Evolutionary conservation across 371 early-diverging fungal species (phyloP).

Genomic region (Mucor indicus): DNA sequence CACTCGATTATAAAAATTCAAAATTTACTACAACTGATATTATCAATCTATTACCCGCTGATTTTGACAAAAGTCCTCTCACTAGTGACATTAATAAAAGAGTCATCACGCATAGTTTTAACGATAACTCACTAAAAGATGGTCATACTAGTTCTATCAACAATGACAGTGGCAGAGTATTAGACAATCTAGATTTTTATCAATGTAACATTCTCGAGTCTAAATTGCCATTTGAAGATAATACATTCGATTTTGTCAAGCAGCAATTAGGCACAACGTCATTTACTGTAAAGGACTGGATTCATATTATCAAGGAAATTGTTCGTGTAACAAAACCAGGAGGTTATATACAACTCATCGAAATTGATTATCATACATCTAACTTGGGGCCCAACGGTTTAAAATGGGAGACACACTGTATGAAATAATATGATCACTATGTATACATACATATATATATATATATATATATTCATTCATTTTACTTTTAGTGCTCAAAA

Average conservation of each 20-base stretch:
- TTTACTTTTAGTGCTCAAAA: constrained; percentile 13
- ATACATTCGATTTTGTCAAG: constrained; percentile 31
- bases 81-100: background rate
- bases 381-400: constrained; percentile 12
- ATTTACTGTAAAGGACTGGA: constrained; percentile 24
- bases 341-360: constrained; percentile 38
- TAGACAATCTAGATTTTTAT: constrained; percentile 28
- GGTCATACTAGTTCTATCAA: too few species aligned
- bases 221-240: constrained; percentile 25
- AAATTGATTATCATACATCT: constrained; percentile 18
- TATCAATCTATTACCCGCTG: constrained; percentile 18
- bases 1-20: constrained; percentile 20
- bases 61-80: constrained; percentile 13
- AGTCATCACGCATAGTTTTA: too few species aligned
- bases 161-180: too few species aligned
- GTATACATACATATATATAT: background rate
- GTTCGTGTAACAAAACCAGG: constrained; percentile 27
- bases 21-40: constrained; percentile 19
- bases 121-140: background rate
- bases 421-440: too few species aligned
- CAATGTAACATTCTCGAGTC: constrained; percentile 12
- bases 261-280: constrained; percentile 18
- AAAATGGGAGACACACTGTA: constrained; percentile 11
- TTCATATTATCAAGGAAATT: constrained; percentile 12
- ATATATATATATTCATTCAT: background rate